Evolutionary conservation across 129 eudicot species (phyloP).

Genomic region (Arctium minus): DNA sequence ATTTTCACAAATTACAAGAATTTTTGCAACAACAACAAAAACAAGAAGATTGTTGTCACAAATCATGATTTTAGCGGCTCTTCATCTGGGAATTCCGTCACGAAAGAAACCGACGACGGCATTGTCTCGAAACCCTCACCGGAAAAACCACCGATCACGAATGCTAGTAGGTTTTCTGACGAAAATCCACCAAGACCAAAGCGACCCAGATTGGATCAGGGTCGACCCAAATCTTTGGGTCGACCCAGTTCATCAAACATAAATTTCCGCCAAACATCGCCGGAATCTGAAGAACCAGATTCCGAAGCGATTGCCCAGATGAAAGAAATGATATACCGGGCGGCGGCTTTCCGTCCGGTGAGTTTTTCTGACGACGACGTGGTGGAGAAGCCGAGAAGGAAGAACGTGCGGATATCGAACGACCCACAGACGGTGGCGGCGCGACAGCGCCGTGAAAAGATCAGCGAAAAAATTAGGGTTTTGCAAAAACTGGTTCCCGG

Average conservation of each 20-base stretch:
- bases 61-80: slow-evolving; percentile 1
- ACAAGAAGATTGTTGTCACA: background rate
- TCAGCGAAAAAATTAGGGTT: slow-evolving; percentile 82
- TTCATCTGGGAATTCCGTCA: slow-evolving; percentile 34
- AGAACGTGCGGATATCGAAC: slow-evolving; percentile 71
- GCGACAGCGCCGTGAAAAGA: slow-evolving; percentile 80
- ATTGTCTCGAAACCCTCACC: slow-evolving; percentile 22
- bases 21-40: slow-evolving; percentile 24
- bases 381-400: slow-evolving; percentile 68
- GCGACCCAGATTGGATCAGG: slow-evolving; percentile 32
- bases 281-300: slow-evolving; percentile 60
- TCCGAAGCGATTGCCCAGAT: slow-evolving; percentile 82
- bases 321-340: slow-evolving; percentile 93
- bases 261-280: slow-evolving; percentile 55
- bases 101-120: slow-evolving; percentile 25
- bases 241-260: slow-evolving; percentile 61
- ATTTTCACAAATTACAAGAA: slow-evolving; percentile 45
- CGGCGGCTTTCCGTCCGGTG: slow-evolving; percentile 94
- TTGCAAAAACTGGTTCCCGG: slow-evolving; percentile 91
- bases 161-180: background rate
- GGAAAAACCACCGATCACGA: slow-evolving; percentile 8
- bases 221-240: background rate
- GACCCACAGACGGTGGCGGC: slow-evolving; percentile 99
- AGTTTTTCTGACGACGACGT: slow-evolving; percentile 47
- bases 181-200: slow-evolving; percentile 30